Evolutionary conservation across 495 filamentous ascomycete genomes (phyloP).

Genomic region (Extremus antarcticus): DNA sequence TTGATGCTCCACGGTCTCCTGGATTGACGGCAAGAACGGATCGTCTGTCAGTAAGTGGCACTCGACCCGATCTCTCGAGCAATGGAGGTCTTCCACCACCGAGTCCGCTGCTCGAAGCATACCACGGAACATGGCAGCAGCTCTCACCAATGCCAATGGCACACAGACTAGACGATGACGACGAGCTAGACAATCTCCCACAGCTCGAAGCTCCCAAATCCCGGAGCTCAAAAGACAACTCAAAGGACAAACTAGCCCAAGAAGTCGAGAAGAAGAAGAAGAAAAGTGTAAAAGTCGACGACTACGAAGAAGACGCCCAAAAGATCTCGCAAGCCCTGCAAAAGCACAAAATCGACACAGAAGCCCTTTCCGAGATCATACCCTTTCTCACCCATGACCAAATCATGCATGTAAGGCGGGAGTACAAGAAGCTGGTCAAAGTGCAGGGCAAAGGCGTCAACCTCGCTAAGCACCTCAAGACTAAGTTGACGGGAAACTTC

Average conservation of each 20-base stretch:
- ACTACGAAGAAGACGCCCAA: slow-evolving; percentile 66
- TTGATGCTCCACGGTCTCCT: slow-evolving; percentile 11
- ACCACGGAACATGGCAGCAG: slow-evolving; percentile 87
- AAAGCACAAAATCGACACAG: slow-evolving; percentile 51
- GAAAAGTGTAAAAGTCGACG: slow-evolving; percentile 56
- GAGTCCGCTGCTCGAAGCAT: slow-evolving; percentile 82
- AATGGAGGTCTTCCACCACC: slow-evolving; percentile 21
- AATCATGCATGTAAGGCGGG: slow-evolving; percentile 65
- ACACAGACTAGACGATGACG: slow-evolving; percentile 34
- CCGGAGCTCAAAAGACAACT: background rate
- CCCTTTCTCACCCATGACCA: slow-evolving; percentile 77
- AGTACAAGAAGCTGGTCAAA: slow-evolving; percentile 86
- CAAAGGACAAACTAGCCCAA: slow-evolving; percentile 7
- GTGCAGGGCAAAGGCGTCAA: slow-evolving; percentile 62
- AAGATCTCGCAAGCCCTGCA: slow-evolving; percentile 60
- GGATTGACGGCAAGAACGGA: slow-evolving; percentile 24
- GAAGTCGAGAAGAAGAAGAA: slow-evolving; percentile 18
- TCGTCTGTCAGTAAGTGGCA: slow-evolving; percentile 29
- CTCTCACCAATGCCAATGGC: slow-evolving; percentile 92
- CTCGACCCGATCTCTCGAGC: slow-evolving; percentile 22
- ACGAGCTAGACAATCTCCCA: slow-evolving; percentile 26
- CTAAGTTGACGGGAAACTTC: slow-evolving; percentile 62
- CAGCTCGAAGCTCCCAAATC: slow-evolving; percentile 13
- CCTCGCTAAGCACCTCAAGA: slow-evolving; percentile 88
- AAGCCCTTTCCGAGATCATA: slow-evolving; percentile 69